Evolutionary conservation across 2,329 filamentous ascomycete species (phyloP).

Genomic region (Cercospora brassicicola): DNA sequence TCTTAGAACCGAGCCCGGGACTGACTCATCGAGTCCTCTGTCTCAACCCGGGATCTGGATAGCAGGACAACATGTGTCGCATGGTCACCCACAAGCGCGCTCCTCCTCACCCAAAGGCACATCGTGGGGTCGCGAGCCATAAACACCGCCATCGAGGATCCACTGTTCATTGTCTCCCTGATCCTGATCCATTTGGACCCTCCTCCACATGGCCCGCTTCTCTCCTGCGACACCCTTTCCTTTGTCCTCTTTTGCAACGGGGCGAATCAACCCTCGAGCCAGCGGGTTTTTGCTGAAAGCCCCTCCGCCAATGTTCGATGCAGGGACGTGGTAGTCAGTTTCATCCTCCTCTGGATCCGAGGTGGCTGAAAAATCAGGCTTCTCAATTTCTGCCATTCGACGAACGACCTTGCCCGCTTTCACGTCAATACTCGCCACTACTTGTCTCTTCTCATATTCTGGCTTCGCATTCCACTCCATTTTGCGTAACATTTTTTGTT

Average conservation of each 20-base stretch:
- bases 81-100: slow-evolving; percentile 16
- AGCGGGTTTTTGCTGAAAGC: slow-evolving; percentile 70
- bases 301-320: slow-evolving; percentile 45
- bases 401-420: slow-evolving; percentile 74
- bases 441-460: slow-evolving; percentile 83
- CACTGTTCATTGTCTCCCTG: slow-evolving; percentile 51
- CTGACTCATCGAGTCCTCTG: not conserved
- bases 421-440: slow-evolving; percentile 82
- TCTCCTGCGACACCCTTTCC: slow-evolving; percentile 50
- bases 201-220: slow-evolving; percentile 46
- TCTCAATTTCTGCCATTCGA: slow-evolving; percentile 62
- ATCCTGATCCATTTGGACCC: slow-evolving; percentile 55
- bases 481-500: slow-evolving; percentile 79
- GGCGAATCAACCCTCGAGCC: slow-evolving; percentile 64
- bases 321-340: slow-evolving; percentile 30
- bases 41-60: not conserved
- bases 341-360: slow-evolving; percentile 44
- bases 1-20: not conserved
- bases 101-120: slow-evolving; percentile 13
- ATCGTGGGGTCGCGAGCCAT: slow-evolving; percentile 38
- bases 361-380: slow-evolving; percentile 55
- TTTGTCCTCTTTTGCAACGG: slow-evolving; percentile 55
- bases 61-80: not conserved
- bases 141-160: slow-evolving; percentile 55
- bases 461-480: slow-evolving; percentile 82